Evolutionary conservation across 495 filamentous ascomycete genomes (phyloP).

Genomic region (Penicillium crystallinum): DNA sequence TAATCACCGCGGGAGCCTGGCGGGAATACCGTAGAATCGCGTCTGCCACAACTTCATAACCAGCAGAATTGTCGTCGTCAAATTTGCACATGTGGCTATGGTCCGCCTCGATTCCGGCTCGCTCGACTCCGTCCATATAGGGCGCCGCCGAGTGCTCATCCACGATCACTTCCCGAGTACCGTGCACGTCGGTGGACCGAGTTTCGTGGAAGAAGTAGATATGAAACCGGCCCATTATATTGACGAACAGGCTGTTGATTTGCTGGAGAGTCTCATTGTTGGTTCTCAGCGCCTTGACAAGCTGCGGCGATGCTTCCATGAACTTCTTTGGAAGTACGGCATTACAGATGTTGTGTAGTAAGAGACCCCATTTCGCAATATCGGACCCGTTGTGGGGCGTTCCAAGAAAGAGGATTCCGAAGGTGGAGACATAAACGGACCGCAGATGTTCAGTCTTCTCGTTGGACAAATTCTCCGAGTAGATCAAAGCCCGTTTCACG

Average conservation of each 20-base stretch:
- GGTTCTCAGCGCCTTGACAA: slow-evolving; percentile 66
- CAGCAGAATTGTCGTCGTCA: slow-evolving; percentile 63
- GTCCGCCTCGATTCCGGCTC: slow-evolving; percentile 74
- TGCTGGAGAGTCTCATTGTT: slow-evolving; percentile 78
- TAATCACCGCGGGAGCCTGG: slow-evolving; percentile 53
- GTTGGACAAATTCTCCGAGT: slow-evolving; percentile 57
- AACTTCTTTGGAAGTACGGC: slow-evolving; percentile 65
- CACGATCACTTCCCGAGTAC: slow-evolving; percentile 59
- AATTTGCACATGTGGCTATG: slow-evolving; percentile 91
- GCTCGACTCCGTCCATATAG: slow-evolving; percentile 65
- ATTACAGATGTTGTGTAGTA: slow-evolving; percentile 68
- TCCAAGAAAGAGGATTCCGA: slow-evolving; percentile 78
- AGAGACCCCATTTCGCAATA: slow-evolving; percentile 68
- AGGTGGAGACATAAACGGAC: slow-evolving; percentile 78
- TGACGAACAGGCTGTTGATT: slow-evolving; percentile 72
- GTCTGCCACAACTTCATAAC: slow-evolving; percentile 68
- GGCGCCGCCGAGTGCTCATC: slow-evolving; percentile 73
- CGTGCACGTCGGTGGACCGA: slow-evolving; percentile 59
- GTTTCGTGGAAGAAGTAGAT: slow-evolving; percentile 72
- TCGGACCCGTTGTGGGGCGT: slow-evolving; percentile 83
- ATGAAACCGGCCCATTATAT: slow-evolving; percentile 66
- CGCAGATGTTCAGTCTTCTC: slow-evolving; percentile 67
- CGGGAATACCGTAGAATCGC: slow-evolving; percentile 64
- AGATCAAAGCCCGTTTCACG: slow-evolving; percentile 66
- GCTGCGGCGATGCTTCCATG: slow-evolving; percentile 62